phyloP scores from a whole-genome alignment of 768 basidiomycete species.

The Pleurotus giganteus region DNA sequence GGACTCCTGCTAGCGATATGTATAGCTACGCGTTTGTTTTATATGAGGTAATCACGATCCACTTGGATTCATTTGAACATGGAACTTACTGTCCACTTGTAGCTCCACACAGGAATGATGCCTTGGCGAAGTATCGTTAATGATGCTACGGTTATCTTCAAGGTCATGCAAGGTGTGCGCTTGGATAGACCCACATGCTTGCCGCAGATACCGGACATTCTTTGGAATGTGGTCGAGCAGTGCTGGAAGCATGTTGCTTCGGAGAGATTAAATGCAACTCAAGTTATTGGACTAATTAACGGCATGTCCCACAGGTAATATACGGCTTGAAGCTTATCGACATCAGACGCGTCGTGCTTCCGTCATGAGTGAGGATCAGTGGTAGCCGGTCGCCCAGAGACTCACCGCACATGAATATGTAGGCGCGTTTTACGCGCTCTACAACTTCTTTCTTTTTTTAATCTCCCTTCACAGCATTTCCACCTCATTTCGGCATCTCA shows the following conservation, averaged over 20 bases:
- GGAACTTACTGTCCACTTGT: not conserved
- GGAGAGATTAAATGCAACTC: slow-evolving; percentile 4
- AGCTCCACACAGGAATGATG: not conserved
- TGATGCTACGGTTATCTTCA: not conserved
- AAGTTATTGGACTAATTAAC: not conserved
- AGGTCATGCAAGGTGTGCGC: not conserved
- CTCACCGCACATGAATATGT: no score
- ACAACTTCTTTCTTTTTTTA: no score
- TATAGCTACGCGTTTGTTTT: slow-evolving; percentile 28
- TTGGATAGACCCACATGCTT: not conserved
- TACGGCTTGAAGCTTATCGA: no score
- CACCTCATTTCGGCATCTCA: no score
- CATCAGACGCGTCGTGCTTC: no score
- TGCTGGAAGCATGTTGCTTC: slow-evolving; percentile 3
- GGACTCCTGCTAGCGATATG: slow-evolving; percentile 23
- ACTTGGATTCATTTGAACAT: not conserved
- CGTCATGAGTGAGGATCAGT: no score
- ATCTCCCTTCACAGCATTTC: no score
- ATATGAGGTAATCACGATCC: slow-evolving; percentile 19
- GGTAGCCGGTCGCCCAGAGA: no score
- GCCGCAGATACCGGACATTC: not conserved
- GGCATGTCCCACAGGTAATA: no score
- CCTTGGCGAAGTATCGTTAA: slow-evolving; percentile 3
- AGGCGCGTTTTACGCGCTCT: no score
- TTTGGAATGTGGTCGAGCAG: slow-evolving; percentile 5